These are phyloP conservation scores for Suillus fuscotomentosus DNA, from an alignment of 768 basidiomycete genomes.

Conservation along the genomic window DNA sequence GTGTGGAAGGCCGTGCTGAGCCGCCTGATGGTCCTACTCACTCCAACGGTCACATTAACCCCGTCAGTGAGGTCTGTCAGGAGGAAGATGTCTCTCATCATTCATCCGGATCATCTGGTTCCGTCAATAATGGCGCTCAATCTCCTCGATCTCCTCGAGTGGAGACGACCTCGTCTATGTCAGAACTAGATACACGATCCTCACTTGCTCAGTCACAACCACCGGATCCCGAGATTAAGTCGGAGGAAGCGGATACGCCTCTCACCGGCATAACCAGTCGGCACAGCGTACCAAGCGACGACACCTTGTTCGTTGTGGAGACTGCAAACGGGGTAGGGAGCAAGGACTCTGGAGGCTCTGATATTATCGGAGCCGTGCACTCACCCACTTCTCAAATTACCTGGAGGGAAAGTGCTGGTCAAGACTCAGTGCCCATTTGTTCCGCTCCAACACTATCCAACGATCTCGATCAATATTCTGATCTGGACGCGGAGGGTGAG, in stretches of 20 bases:
- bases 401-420: conserved; percentile 10
- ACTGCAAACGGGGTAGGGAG: conserved; percentile 25
- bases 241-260: conserved; percentile 56
- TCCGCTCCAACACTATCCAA: conserved; percentile 22
- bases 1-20: conserved; percentile 7
- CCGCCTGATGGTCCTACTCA: conserved; percentile 3
- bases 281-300: conserved; percentile 59
- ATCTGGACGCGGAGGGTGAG: conserved; percentile 42
- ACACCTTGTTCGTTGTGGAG: conserved; percentile 45
- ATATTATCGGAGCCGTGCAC: neutral
- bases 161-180: neutral
- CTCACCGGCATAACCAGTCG: conserved; percentile 46
- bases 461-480: conserved; percentile 26
- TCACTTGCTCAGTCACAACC: conserved; percentile 2
- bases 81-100: conserved; percentile 2
- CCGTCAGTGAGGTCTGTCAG: conserved; percentile 16
- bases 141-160: neutral
- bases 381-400: conserved; percentile 19
- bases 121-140: neutral
- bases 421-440: neutral
- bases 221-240: conserved; percentile 37
- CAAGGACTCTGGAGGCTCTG: conserved; percentile 21
- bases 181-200: conserved; percentile 3
- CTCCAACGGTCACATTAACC: conserved; percentile 11
- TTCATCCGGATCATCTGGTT: neutral